Evolutionary conservation across 495 filamentous ascomycete species (phyloP), one percentile per base, ranked within the genome.

Genomic region (Clavariopsis aquatica): DNA sequence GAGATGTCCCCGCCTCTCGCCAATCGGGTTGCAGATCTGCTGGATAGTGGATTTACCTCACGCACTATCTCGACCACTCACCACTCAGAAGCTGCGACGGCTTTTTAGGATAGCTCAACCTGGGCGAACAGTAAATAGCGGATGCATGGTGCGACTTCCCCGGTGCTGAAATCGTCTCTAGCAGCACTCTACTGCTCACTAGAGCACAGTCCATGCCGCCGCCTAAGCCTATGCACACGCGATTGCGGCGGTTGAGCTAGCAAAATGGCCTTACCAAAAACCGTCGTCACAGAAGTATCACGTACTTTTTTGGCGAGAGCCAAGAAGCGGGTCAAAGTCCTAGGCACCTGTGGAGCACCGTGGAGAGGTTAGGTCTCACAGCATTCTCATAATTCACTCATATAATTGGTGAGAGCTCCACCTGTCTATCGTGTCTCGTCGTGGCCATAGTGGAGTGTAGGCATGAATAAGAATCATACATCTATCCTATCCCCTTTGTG

Each of bases 111-210:
- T 24, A 45, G 10, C 20, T 49, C 53, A 19, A 57, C 22, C 58
- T 27, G 29, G 23, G n/a, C 13, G 20, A 59, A 36, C 59, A 68
- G 23, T n/a, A 26, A 45, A 27, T 28, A 26, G 49, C 67, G 67
- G 67, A 65, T 66, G 67, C 63, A 70, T 53, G 62, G 67, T 24
- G 60, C 13, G 13, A 6, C 34, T 66, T 66, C 63, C 67, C 67
- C 67, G 57, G 22, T 31, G 53, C 58, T 66, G 6, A 24, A 63
- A 61, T 27, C 56, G 29, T 24, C 20, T 27, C 64, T 51, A 31
- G 53, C 23, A 57, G 28, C 38, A 5, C 29, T 57, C 54, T 61
- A 60, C 53, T 55, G 65, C 62, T 52, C 61, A 58, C 52, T 34
- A 15, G 26, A 17, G 22, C 19, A 22, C 47, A 45, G 15, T 52